Percentiles rank a stretch among this genome's conserved stretches.
phyloP scores from a whole-genome alignment of 202 grass and related monocot species.

The Zoysia matrella region DNA sequence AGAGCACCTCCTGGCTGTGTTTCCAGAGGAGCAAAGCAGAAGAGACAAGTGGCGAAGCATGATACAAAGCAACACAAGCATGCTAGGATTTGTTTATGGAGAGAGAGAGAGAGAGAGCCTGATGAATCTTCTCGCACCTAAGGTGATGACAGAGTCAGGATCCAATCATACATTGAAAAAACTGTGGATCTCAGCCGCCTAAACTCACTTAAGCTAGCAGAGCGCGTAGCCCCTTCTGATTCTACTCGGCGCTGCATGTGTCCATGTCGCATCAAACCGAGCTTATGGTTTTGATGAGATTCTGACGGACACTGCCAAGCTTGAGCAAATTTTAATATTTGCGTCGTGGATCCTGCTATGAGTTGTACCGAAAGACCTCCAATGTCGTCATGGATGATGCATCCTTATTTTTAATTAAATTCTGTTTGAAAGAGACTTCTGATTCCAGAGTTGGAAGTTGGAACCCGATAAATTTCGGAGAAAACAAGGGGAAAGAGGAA shows the following conservation, averaged over 20 bases:
- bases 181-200: too few species aligned
- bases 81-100: not conserved
- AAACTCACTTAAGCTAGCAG: too few species aligned
- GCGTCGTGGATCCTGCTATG: not conserved
- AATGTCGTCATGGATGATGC: not conserved
- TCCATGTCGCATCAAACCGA: not conserved
- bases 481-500: not conserved
- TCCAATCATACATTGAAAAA: too few species aligned
- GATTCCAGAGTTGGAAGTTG: not conserved
- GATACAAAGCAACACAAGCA: slow-evolving; percentile 21
- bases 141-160: not conserved
- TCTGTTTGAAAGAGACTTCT: not conserved
- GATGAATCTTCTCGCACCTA: not conserved
- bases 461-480: not conserved
- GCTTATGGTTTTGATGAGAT: not conserved
- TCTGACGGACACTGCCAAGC: not conserved
- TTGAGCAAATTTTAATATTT: not conserved
- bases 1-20: slow-evolving; percentile 21
- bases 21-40: slow-evolving; percentile 1
- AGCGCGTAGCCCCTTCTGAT: too few species aligned
- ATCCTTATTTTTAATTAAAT: not conserved
- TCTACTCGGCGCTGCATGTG: too few species aligned
- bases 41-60: slow-evolving; percentile 11
- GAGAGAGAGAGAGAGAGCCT: too few species aligned
- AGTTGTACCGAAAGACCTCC: not conserved